phyloP scores from a whole-genome alignment of 139 green algal genomes.

The Pedinophyceae sp. region DNA sequence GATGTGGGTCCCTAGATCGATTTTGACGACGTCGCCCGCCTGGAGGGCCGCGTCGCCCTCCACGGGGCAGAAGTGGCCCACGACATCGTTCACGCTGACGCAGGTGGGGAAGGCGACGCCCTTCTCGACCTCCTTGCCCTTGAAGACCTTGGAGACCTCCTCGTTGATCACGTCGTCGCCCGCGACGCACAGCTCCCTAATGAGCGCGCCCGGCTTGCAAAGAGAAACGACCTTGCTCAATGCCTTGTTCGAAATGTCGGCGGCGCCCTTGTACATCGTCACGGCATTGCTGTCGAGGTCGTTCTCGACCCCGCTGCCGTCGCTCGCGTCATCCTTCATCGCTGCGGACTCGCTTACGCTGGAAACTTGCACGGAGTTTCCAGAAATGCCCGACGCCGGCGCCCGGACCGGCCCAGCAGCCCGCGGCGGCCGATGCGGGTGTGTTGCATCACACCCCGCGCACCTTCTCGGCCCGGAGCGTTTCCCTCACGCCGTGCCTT shows the following conservation, averaged over 20 bases:
- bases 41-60: slow-evolving; percentile 42
- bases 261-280: slow-evolving; percentile 96
- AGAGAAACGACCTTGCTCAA: slow-evolving; percentile 48
- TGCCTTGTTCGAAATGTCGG: slow-evolving; percentile 76
- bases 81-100: slow-evolving; percentile 77
- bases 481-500: no score
- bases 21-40: slow-evolving; percentile 83
- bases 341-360: no score
- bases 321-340: no score
- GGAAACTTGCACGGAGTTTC: no score
- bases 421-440: no score
- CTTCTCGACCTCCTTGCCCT: slow-evolving; percentile 91
- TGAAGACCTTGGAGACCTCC: slow-evolving; percentile 68
- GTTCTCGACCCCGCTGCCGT: no score
- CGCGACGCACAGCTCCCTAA: slow-evolving; percentile 71
- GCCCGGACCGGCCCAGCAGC: no score
- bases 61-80: slow-evolving; percentile 80
- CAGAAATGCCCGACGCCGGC: no score
- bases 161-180: slow-evolving; percentile 70
- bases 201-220: slow-evolving; percentile 67
- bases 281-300: slow-evolving; percentile 93
- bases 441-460: no score
- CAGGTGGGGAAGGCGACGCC: slow-evolving; percentile 92
- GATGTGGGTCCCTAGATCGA: slow-evolving; percentile 91
- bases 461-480: no score